phyloP scores from a whole-genome alignment of 2,329 filamentous ascomycete species.

The Ophiostoma montium region DNA sequence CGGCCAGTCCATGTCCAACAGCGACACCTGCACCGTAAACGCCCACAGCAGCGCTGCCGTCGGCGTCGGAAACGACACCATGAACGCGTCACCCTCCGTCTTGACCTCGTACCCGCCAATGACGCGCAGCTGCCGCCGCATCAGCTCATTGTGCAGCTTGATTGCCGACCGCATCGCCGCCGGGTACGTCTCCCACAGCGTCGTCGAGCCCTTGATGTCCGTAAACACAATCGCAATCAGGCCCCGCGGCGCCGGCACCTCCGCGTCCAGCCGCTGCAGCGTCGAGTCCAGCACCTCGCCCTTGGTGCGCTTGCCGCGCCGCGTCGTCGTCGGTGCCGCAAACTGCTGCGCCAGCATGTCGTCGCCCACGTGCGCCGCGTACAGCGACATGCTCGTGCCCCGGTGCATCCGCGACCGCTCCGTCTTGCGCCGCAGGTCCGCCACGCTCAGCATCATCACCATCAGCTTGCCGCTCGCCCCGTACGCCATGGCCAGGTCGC shows the following conservation, averaged over 20 bases:
- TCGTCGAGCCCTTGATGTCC: slow-evolving; percentile 96
- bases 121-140: slow-evolving; percentile 81
- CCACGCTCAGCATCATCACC: slow-evolving; percentile 96
- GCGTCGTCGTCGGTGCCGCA: slow-evolving; percentile 41
- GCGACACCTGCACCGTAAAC: slow-evolving; percentile 79
- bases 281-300: slow-evolving; percentile 67
- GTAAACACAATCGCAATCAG: slow-evolving; percentile 93
- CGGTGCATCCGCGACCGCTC: slow-evolving; percentile 60
- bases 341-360: slow-evolving; percentile 47
- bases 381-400: slow-evolving; percentile 74
- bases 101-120: slow-evolving; percentile 98
- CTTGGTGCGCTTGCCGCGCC: slow-evolving; percentile 50
- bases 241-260: slow-evolving; percentile 81
- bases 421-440: slow-evolving; percentile 70
- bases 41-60: slow-evolving; percentile 92
- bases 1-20: slow-evolving; percentile 86
- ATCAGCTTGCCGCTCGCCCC: slow-evolving; percentile 91
- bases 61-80: slow-evolving; percentile 95
- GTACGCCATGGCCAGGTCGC: slow-evolving; percentile 90
- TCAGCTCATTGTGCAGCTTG: slow-evolving; percentile 92
- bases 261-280: slow-evolving; percentile 71
- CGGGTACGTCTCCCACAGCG: slow-evolving; percentile 89
- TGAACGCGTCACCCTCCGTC: slow-evolving; percentile 98
- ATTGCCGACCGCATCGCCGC: slow-evolving; percentile 94
- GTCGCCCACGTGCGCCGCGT: slow-evolving; percentile 58